phyloP scores from a whole-genome alignment of 495 filamentous ascomycete species.

The Hyaloscypha finlandica region DNA sequence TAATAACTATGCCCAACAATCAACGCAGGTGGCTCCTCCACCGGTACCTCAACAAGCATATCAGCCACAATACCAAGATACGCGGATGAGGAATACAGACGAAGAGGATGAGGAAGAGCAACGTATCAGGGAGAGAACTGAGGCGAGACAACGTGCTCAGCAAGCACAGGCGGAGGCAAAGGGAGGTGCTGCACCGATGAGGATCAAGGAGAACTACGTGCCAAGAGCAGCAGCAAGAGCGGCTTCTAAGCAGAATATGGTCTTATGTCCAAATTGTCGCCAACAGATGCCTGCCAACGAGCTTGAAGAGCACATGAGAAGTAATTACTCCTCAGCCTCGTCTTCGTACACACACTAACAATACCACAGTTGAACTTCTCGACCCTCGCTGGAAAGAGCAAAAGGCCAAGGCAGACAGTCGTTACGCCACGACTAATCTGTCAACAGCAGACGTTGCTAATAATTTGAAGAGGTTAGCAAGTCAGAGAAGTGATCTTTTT shows the following conservation, averaged over 20 bases:
- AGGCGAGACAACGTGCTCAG: slow-evolving; percentile 70
- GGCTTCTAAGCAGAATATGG: slow-evolving; percentile 62
- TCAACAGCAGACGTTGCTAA: slow-evolving; percentile 85
- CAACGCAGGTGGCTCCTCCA: slow-evolving; percentile 36
- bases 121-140: slow-evolving; percentile 65
- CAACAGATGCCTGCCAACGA: slow-evolving; percentile 85
- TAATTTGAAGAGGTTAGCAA: slow-evolving; percentile 96
- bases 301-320: slow-evolving; percentile 91
- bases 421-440: slow-evolving; percentile 84
- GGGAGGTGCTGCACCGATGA: slow-evolving; percentile 73
- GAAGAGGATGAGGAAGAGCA: slow-evolving; percentile 68
- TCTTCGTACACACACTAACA: slow-evolving; percentile 12
- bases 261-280: slow-evolving; percentile 91
- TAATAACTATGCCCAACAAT: slow-evolving; percentile 54
- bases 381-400: slow-evolving; percentile 97
- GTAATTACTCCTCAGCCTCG: slow-evolving; percentile 42
- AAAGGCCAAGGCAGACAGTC: slow-evolving; percentile 80
- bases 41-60: slow-evolving; percentile 26
- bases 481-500: slow-evolving; percentile 88
- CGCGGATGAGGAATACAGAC: slow-evolving; percentile 35
- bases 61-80: slow-evolving; percentile 32
- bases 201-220: slow-evolving; percentile 90
- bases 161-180: slow-evolving; percentile 78
- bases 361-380: slow-evolving; percentile 71
- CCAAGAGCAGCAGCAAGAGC: slow-evolving; percentile 76